Conservation (phyloP, 768 basidiomycete genomes). For the Harrya chromipes region DNA sequence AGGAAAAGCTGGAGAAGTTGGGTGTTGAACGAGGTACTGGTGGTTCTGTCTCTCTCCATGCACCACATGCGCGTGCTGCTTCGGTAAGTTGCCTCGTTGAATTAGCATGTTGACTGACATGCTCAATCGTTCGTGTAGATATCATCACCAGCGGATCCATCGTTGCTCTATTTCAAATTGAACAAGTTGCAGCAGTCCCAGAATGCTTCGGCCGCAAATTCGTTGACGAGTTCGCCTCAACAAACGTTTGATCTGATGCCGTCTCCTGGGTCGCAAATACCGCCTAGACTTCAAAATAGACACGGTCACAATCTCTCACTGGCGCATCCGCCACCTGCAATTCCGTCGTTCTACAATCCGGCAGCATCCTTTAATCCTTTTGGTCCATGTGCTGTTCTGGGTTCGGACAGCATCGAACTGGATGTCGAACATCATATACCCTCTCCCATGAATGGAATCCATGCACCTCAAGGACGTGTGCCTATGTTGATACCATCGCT, state of each 20-base stretch:
- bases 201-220: slow-evolving; percentile 45
- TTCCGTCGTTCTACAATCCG: slow-evolving; percentile 35
- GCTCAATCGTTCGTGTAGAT: slow-evolving; percentile 48
- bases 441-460: slow-evolving; percentile 34
- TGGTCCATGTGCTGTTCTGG: slow-evolving; percentile 52
- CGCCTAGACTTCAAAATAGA: slow-evolving; percentile 45
- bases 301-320: slow-evolving; percentile 78
- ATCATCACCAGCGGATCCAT: slow-evolving; percentile 88
- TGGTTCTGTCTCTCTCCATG: slow-evolving; percentile 56
- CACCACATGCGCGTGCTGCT: slow-evolving; percentile 78
- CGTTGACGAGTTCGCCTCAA: slow-evolving; percentile 64
- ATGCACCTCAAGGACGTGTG: slow-evolving; percentile 56
- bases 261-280: slow-evolving; percentile 43
- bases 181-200: slow-evolving; percentile 82
- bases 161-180: slow-evolving; percentile 74
- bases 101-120: slow-evolving; percentile 14
- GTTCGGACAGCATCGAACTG: slow-evolving; percentile 44
- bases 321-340: slow-evolving; percentile 48
- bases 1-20: slow-evolving; percentile 76
- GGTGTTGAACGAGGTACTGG: slow-evolving; percentile 68
- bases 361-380: slow-evolving; percentile 60
- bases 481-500: slow-evolving; percentile 46
- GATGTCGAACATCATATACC: slow-evolving; percentile 22
- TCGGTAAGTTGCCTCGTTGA: slow-evolving; percentile 54
- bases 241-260: slow-evolving; percentile 51